Evolutionary conservation across 495 filamentous ascomycete genomes (phyloP).

Genomic region (Massariosphaeria phaeospora): DNA sequence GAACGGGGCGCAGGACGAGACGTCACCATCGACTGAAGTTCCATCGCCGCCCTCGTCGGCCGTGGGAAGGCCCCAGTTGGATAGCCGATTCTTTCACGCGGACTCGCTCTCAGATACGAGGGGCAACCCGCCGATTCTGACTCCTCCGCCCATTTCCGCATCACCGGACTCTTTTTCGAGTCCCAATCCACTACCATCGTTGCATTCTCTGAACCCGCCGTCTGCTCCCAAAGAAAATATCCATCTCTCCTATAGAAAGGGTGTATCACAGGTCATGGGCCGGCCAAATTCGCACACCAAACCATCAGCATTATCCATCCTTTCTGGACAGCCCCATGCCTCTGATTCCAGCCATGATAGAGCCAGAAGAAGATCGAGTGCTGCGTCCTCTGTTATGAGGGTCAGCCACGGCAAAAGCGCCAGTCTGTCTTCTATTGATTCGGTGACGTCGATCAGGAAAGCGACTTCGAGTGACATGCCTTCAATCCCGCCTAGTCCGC

Average conservation of each 20-base stretch:
- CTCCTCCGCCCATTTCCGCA: slow-evolving; percentile 31
- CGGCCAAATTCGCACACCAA: slow-evolving; percentile 16
- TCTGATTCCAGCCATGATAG: slow-evolving; percentile 5
- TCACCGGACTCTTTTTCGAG: slow-evolving; percentile 30
- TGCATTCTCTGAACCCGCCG: slow-evolving; percentile 31
- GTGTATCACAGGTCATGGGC: slow-evolving; percentile 41
- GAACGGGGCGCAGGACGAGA: slow-evolving; percentile 36
- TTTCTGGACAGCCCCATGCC: slow-evolving; percentile 8
- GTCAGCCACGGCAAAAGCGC: slow-evolving; percentile 31
- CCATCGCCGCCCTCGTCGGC: slow-evolving; percentile 35
- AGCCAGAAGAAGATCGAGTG: slow-evolving; percentile 25
- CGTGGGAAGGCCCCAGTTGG: slow-evolving; percentile 16
- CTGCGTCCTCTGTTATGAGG: slow-evolving; percentile 14
- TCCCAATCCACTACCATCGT: no score
- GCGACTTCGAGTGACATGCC: slow-evolving; percentile 9
- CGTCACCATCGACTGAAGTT: not conserved
- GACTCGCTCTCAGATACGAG: slow-evolving; percentile 47
- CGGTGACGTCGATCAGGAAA: slow-evolving; percentile 22
- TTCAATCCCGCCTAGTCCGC: slow-evolving; percentile 12
- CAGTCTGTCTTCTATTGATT: slow-evolving; percentile 36
- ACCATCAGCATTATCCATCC: slow-evolving; percentile 20
- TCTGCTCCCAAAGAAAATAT: slow-evolving; percentile 41
- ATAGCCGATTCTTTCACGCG: slow-evolving; percentile 46
- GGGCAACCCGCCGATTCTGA: slow-evolving; percentile 23
- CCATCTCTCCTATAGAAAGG: slow-evolving; percentile 43